phyloP scores from a whole-genome alignment of 2,329 filamentous ascomycete species.

The Fusarium sp. region DNA sequence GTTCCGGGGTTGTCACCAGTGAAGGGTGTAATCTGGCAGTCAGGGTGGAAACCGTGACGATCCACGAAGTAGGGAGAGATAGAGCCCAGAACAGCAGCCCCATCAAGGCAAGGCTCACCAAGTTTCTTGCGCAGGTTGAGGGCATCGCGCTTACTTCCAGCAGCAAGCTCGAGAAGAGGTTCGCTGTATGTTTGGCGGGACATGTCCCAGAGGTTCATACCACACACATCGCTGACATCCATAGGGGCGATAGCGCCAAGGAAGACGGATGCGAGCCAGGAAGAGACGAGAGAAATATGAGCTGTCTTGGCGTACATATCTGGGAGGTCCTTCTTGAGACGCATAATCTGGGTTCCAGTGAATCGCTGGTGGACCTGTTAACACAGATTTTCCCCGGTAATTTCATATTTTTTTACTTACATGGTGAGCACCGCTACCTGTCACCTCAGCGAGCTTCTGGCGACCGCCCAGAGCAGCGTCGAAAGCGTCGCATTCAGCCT shows the following conservation, averaged over 20 bases:
- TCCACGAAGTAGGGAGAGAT: constrained; percentile 83
- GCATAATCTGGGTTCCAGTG: constrained; percentile 95
- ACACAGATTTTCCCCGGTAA: constrained; percentile 22
- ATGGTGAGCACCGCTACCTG: constrained; percentile 95
- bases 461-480: constrained; percentile 77
- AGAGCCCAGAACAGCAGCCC: constrained; percentile 80
- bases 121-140: constrained; percentile 80
- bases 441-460: constrained; percentile 78
- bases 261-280: constrained; percentile 92
- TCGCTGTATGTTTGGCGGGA: constrained; percentile 78
- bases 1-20: constrained; percentile 98
- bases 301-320: constrained; percentile 83
- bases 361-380: constrained; percentile 73
- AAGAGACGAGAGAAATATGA: constrained; percentile 93
- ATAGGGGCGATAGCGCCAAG: constrained; percentile 87
- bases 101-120: constrained; percentile 82
- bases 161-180: constrained; percentile 79
- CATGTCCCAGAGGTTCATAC: constrained; percentile 98
- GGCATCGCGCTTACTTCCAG: constrained; percentile 71
- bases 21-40: constrained; percentile 85
- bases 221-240: constrained; percentile 94
- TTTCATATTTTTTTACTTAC: constrained; percentile 62
- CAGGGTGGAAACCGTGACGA: constrained; percentile 80
- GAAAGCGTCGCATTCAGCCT: constrained; percentile 90
- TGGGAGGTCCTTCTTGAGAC: constrained; percentile 84